These are phyloP conservation scores for Pythium coloratum DNA, from an alignment of 352 stramenopile species.

Conservation along the genomic window DNA sequence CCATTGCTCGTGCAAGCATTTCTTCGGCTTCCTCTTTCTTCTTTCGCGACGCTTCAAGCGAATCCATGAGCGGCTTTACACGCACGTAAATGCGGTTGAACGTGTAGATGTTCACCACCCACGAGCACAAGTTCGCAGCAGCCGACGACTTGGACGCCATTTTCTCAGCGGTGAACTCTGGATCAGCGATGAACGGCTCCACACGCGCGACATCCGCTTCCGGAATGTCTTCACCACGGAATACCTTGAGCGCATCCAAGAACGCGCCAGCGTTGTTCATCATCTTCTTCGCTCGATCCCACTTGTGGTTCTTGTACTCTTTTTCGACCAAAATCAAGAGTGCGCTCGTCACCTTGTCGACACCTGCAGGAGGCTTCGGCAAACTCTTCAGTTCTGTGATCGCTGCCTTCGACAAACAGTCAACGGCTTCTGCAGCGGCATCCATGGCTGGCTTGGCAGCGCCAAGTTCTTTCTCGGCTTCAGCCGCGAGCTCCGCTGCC, in stretches of 20 bases:
- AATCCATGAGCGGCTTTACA: slow-evolving; percentile 98
- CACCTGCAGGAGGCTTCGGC: slow-evolving; percentile 92
- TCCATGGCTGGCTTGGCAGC: slow-evolving; percentile 97
- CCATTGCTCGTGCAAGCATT: slow-evolving; percentile 90
- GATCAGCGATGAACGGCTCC: slow-evolving; percentile 91
- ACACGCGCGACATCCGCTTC: slow-evolving; percentile 93
- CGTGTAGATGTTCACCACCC: slow-evolving; percentile 98
- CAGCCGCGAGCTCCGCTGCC: slow-evolving; percentile 91
- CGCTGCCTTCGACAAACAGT: slow-evolving; percentile 96
- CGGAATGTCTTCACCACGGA: slow-evolving; percentile 94
- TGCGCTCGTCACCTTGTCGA: slow-evolving; percentile 96
- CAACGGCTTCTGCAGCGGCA: slow-evolving; percentile 92
- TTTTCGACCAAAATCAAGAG: slow-evolving; percentile 97
- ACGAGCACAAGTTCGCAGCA: slow-evolving; percentile 96
- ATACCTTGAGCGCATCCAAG: slow-evolving; percentile 91
- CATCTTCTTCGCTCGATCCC: slow-evolving; percentile 98
- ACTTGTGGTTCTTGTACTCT: slow-evolving; percentile 98
- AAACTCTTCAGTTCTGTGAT: slow-evolving; percentile 98
- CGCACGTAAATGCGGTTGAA: slow-evolving; percentile 99
- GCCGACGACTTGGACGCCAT: slow-evolving; percentile 97
- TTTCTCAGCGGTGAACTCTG: slow-evolving; percentile 94
- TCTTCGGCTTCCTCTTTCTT: slow-evolving; percentile 93
- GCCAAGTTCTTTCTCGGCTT: slow-evolving; percentile 94
- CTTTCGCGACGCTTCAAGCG: slow-evolving; percentile 92
- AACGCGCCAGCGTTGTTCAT: slow-evolving; percentile 98